Conservation (phyloP, 2,329 filamentous ascomycete species). For the Beauveria rudraprayagi region DNA sequence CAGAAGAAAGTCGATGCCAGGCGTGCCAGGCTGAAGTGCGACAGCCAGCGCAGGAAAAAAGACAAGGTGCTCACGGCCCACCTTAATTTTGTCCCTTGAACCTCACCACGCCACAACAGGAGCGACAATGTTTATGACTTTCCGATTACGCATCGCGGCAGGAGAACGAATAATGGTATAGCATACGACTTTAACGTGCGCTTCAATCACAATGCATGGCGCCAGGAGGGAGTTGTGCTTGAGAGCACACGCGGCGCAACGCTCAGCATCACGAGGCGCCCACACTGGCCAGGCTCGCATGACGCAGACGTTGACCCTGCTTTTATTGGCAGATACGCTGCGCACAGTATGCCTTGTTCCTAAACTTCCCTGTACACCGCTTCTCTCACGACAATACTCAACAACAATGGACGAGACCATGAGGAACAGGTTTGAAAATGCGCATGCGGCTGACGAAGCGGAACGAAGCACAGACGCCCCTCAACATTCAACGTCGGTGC, state of each 20-base stretch:
- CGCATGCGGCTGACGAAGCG: neutral
- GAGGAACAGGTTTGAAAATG: neutral
- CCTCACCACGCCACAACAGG: neutral
- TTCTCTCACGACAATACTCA: neutral
- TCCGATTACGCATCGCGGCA: neutral
- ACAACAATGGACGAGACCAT: neutral
- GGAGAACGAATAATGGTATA: neutral
- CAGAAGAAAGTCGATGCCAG: constrained; percentile 2
- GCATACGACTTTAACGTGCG: neutral
- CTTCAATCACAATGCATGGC: neutral
- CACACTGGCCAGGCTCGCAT: neutral
- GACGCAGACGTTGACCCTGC: neutral
- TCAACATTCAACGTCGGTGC: neutral
- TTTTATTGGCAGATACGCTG: neutral
- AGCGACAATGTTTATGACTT: neutral
- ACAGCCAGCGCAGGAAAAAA: neutral
- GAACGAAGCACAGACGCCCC: neutral
- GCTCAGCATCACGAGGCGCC: neutral
- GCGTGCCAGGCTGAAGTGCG: neutral
- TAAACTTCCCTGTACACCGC: too few species aligned
- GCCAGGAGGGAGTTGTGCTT: neutral
- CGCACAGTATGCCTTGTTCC: neutral
- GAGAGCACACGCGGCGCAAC: neutral
- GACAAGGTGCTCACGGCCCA: neutral
- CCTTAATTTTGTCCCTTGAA: neutral